Base-by-base conservation (phyloP, 2,329 filamentous ascomycete species). In the Paecilomyces niveus region DNA sequence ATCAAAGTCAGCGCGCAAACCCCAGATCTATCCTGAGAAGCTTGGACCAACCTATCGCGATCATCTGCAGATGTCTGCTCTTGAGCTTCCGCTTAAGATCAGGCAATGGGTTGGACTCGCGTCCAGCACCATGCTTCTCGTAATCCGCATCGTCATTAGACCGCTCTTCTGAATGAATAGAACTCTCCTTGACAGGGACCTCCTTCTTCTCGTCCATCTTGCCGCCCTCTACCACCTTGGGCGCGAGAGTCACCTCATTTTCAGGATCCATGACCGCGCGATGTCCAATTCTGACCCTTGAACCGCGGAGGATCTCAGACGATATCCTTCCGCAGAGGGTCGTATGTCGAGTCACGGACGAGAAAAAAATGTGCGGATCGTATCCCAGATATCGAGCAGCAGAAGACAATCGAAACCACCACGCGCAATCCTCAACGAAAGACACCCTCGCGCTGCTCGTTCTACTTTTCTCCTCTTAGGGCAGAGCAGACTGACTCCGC, bases 21-120 rank as follows among this genome's bases (percentile, higher is more conserved):
- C 22, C 13, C 21, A 8, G 24, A 24, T 53, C 22, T 22, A 54
- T 21, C 21, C 26, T 15, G 31, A 35, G 15, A 54, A 31, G 52
- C 31, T 54, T 54, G 26, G 29, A 92, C 57, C 89, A 89, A 70
- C 92, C 92, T 66, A 97, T 96, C 26, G 94, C 94, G 80, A 97
- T 97, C 93, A 97, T 97, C 78, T 97, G 93, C 71, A 97, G 72
- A 79, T 99, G 94, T 54, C 92, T 81, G 26, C 87, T 88, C 77
- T 95, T 95, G 67, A 96, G 76, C 76, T 87, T 89, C 69, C 92
- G 82, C 59, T 89, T 85, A 59, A 97, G 81, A 57, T 75, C 70
- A 2, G 73, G 72, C 61, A 87, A 65, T 86, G 85, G 51, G 85
- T 88, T 50, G 85, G 93, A 65, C 76, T 81, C 58, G 73, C 61